These are phyloP conservation scores for Phytopythium aichiense DNA, from an alignment of 352 stramenopile species.

Conservation along the genomic window DNA sequence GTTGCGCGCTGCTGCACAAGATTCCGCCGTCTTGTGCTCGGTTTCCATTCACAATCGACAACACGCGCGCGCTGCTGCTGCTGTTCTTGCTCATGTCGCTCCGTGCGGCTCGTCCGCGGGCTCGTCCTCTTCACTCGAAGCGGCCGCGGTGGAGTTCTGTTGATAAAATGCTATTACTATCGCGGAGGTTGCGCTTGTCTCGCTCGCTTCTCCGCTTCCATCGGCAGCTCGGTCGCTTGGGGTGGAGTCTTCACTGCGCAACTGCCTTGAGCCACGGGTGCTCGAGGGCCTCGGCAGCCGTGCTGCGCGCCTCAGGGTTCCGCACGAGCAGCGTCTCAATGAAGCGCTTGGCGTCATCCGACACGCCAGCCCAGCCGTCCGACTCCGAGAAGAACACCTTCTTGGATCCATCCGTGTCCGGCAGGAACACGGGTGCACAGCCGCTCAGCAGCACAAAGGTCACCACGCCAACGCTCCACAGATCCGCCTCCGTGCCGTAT, in stretches of 20 bases:
- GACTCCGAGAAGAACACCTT: conserved; percentile 71
- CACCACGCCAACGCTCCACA: conserved; percentile 92
- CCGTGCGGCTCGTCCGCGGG: conserved; percentile 6
- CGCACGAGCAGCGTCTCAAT: conserved; percentile 72
- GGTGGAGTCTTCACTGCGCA: conserved; percentile 1
- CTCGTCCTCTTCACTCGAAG: conserved; percentile 4
- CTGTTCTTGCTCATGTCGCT: conserved; percentile 4
- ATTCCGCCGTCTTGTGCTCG: not conserved
- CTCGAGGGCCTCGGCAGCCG: conserved; percentile 62
- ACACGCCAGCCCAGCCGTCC: conserved; percentile 56
- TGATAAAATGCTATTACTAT: conserved; percentile 25
- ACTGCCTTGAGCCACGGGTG: conserved; percentile 64
- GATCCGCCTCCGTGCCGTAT: conserved; percentile 92
- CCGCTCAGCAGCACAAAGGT: conserved; percentile 88
- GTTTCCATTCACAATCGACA: not conserved
- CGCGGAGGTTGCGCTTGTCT: conserved; percentile 2
- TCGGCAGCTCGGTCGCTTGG: not conserved
- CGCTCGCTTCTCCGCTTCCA: too few relatives aligned
- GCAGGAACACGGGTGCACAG: conserved; percentile 70
- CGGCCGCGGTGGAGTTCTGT: conserved; percentile 11
- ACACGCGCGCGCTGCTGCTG: conserved; percentile 5
- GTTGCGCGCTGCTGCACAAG: too few relatives aligned
- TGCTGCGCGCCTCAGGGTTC: conserved; percentile 71
- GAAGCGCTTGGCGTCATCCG: conserved; percentile 57
- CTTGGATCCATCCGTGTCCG: conserved; percentile 50